Base-by-base conservation (phyloP, 1,284 basidiomycete species). In the Sanghuangporus baumii region DNA sequence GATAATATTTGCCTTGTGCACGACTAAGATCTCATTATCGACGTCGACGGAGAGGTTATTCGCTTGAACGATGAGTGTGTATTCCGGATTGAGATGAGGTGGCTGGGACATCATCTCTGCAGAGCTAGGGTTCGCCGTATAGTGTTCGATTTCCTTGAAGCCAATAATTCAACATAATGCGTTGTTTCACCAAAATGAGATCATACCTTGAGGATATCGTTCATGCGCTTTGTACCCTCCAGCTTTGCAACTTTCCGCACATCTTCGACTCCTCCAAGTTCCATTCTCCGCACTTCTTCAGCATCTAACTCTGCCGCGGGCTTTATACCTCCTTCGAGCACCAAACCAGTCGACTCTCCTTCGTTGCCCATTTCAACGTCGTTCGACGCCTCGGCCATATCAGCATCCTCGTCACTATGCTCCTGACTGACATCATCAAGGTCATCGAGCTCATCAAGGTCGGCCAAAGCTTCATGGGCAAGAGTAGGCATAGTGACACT, bases 31-130 rank as follows among this genome's bases (percentile, higher is more conserved):
- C 75, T 99, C 97, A 70, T 99, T 99, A 75, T 99, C 97, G 1
- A 99, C 89, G 69, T 99, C 97, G 18, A 99, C 97, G 0, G 95
- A 95, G 64, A 98, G 80, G 76, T 99, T 99, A 79, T 99, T 99
- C 12, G 96, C 94, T 68, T 93, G 88, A 2, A 99, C 97, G 69
- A 99, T 98, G 64, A 99, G 81, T 65, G 89, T 87, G 76, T 99
- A 99, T 75, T 99, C 97, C 0, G 94, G 93, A 72, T 96, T 96
- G 66, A 96, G 84, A 74, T 96, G 94, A 0, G 94, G 86, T 12
- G 93, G 91, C 46, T 82, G 79, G 2, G 83, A 83, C 82, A 87
- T 92, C 68, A 88, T 84, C 66, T 94, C 89, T 11, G 86, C 81
- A 0, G 93, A 87, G 55, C 87, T 87, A 1, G 89, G 89, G 60